Evolutionary conservation across 2,329 filamentous ascomycete genomes (phyloP), one percentile per base, ranked within the genome.

Genomic region (Penicillium sp.): DNA sequence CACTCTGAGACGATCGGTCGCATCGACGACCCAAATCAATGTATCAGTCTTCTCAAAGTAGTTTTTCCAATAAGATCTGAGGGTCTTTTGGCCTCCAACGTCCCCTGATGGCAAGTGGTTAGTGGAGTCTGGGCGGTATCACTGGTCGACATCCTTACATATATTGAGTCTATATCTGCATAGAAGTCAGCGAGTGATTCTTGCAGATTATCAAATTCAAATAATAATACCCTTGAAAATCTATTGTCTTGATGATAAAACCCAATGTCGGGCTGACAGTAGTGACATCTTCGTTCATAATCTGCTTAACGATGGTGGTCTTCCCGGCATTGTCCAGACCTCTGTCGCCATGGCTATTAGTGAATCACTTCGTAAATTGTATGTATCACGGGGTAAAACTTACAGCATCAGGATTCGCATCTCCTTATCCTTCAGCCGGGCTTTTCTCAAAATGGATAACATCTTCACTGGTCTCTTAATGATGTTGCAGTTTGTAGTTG

Each of bases 21-120:
- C 88, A 73, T 98, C 93, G 5, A 97, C 93, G 13, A 98, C 93
- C 93, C 93, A 97, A 63, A 96, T 91, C 67, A 98, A 76, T 26
- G 89, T 94, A 68, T 98, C 94, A 1, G 93, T 98, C 78, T 97
- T 97, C 72, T 98, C 94, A 66, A 98, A 98, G 69, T 98, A 98
- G 70, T 98, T 98, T 65, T 94, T 85, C 93, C 93, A 98, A 73
- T 98, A 98, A 51, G 93, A 97, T 49, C 93, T 83, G 52, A 98
- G 78, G 10, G 94, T 97, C 73, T 95, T 98, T 69, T 98, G 93
- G 9, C 93, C 93, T 53, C 93, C 93, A 51, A 98, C 93, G 64
- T 98, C 93, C 91, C 91, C 91, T 91, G 54, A 45, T 52, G 21
- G 49, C 33, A 49, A 24, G 21, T 12, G 17, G 44, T n/a, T n/a